Base-by-base conservation (phyloP, 1,139 yeast species). In the Suhomyces bolitotheri region DNA sequence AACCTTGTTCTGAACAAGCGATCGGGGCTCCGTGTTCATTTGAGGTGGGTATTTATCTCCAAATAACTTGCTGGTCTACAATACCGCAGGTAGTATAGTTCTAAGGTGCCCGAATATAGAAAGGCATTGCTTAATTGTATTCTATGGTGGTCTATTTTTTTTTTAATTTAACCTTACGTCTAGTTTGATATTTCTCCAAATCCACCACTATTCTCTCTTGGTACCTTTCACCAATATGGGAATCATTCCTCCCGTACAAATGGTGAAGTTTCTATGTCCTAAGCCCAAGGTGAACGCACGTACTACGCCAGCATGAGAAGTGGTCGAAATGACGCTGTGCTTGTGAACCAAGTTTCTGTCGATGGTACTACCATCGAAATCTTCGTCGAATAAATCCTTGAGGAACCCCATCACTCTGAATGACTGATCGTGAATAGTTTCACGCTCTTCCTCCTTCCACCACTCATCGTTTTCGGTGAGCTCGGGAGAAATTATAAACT, bases 191-290 rank as follows among this genome's bases (percentile, higher is more conserved):
- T n/a, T n/a, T n/a, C n/a, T n/a, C n/a, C n/a, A n/a, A n/a, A n/a
- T n/a, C n/a, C n/a, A n/a, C n/a, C n/a, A 16, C 22, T n/a, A 32
- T 16, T 32, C 35, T 19, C 30, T 41, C 34, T 43, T 45, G 7
- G 58, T 53, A 5, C 53, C 62, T 44, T 50, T 51, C 19, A 56
- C 47, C 24, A 56, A 56, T 7, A 55, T 46, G 2, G 60, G 60
- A 13, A 56, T 44, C 60, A 56, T 56, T 6, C 71, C 71, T 3
- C 72, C 71, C 2, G 62, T 55, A 25, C 50, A 46, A 16, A 56
- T 51, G 34, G 58, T 53, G 37, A 54, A 56, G 22, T 46, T 41
- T 16, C 60, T 43, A 40, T 56, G 60, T 13, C 52, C 51, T 34
- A 56, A 44, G 2, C 49, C 60, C 30, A 48, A 46, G 19, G 55